Evolutionary conservation across 805 yeast species (phyloP).

Genomic region (Wickerhamomyces chaumierensis): DNA sequence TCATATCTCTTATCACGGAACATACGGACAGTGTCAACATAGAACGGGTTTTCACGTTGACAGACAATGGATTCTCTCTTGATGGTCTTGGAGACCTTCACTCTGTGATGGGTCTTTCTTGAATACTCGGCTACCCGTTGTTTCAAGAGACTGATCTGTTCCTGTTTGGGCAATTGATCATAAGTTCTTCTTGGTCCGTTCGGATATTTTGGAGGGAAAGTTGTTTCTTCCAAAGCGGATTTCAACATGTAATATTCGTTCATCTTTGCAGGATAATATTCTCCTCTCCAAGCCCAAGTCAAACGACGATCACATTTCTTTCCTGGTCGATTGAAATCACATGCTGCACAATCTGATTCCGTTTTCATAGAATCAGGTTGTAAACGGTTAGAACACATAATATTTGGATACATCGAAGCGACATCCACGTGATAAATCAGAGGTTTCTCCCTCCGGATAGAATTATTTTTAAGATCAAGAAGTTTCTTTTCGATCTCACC

Average conservation of each 20-base stretch:
- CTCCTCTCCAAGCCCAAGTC: slow-evolving; percentile 99
- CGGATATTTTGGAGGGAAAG: slow-evolving; percentile 52
- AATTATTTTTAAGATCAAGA: slow-evolving; percentile 46
- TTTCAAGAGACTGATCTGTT: slow-evolving; percentile 67
- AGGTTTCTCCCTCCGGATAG: slow-evolving; percentile 67
- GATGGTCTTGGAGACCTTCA: slow-evolving; percentile 71
- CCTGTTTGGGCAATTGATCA: slow-evolving; percentile 65
- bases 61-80: slow-evolving; percentile 91
- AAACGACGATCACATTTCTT: slow-evolving; percentile 84
- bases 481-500: slow-evolving; percentile 43
- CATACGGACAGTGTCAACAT: slow-evolving; percentile 85
- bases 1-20: slow-evolving; percentile 96
- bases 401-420: slow-evolving; percentile 98
- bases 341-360: slow-evolving; percentile 92
- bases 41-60: slow-evolving; percentile 95
- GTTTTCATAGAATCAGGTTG: slow-evolving; percentile 97
- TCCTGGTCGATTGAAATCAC: slow-evolving; percentile 95
- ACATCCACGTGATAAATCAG: slow-evolving; percentile 95
- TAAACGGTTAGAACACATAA: slow-evolving; percentile 92
- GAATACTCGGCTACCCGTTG: slow-evolving; percentile 78
- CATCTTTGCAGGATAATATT: slow-evolving; percentile 80
- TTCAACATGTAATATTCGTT: slow-evolving; percentile 88
- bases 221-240: slow-evolving; percentile 69
- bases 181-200: slow-evolving; percentile 51
- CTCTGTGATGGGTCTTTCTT: slow-evolving; percentile 71